Conservation (phyloP, 2,329 filamentous ascomycete species). For the Tolypocladium tundrense region DNA sequence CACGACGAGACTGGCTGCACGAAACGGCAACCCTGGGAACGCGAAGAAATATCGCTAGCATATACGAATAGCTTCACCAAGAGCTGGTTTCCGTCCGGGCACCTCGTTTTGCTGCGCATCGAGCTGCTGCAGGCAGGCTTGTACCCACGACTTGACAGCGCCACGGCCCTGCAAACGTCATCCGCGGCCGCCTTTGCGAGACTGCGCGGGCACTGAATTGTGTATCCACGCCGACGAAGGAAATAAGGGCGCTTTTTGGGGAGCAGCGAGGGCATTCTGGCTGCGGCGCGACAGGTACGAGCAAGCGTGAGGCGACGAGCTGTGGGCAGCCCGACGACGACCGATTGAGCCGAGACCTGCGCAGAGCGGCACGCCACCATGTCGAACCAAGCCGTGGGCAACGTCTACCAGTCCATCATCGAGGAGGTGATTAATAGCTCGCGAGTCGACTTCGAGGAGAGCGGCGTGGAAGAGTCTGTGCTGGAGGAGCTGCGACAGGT, state of each 20-base stretch:
- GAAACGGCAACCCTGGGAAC: conserved; percentile 4
- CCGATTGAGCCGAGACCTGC: not conserved
- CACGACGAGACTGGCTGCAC: conserved; percentile 7
- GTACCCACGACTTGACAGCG: not conserved
- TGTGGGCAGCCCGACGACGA: not conserved
- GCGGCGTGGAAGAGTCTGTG: conserved; percentile 78
- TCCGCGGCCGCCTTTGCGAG: not conserved
- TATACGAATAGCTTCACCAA: not conserved
- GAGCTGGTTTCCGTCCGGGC: not conserved
- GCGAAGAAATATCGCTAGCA: not conserved
- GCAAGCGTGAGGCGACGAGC: not conserved
- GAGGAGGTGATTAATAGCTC: conserved; percentile 86
- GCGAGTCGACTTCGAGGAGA: conserved; percentile 92
- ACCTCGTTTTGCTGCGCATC: not conserved
- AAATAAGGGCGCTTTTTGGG: not conserved
- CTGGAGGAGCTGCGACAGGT: conserved; percentile 83
- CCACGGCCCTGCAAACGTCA: not conserved
- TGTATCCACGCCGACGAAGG: not conserved
- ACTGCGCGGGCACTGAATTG: not conserved
- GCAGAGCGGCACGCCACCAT: conserved; percentile 24
- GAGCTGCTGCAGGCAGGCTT: not conserved
- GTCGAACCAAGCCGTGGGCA: conserved; percentile 56
- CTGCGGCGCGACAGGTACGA: not conserved
- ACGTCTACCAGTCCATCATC: conserved; percentile 70
- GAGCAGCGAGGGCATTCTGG: not conserved